Evolutionary conservation across 2,329 filamentous ascomycete genomes (phyloP).

Genomic region (Mariannaea elegans): DNA sequence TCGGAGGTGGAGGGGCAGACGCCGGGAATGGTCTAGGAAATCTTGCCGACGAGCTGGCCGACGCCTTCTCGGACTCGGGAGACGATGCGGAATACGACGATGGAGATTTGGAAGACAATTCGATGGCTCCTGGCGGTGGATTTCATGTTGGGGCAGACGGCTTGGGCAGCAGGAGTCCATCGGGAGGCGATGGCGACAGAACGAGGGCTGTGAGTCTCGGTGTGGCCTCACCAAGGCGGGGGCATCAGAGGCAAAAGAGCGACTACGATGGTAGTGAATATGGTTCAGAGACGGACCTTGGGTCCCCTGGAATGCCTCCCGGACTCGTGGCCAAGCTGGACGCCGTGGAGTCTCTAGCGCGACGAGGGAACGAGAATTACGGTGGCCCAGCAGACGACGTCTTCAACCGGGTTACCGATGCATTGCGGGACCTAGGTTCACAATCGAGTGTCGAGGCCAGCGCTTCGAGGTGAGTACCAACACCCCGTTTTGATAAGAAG

Average conservation of each 20-base stretch:
- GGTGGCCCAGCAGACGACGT: slow-evolving; percentile 72
- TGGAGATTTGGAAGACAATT: slow-evolving; percentile 47
- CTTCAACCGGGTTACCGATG: slow-evolving; percentile 73
- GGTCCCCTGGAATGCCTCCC: slow-evolving; percentile 72
- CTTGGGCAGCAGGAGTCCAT: slow-evolving; percentile 19
- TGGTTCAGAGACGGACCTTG: slow-evolving; percentile 75
- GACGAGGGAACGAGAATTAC: slow-evolving; percentile 71
- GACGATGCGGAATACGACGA: slow-evolving; percentile 64
- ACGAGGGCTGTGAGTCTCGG: slow-evolving; percentile 52
- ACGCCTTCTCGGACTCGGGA: slow-evolving; percentile 73
- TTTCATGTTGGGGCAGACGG: slow-evolving; percentile 26
- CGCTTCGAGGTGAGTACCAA: slow-evolving; percentile 68
- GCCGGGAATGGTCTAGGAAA: slow-evolving; percentile 73
- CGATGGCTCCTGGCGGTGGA: slow-evolving; percentile 18
- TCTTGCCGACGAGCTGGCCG: slow-evolving; percentile 82
- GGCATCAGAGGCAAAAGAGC: slow-evolving; percentile 62
- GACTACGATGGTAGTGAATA: slow-evolving; percentile 80
- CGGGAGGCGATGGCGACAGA: slow-evolving; percentile 33
- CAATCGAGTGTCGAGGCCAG: slow-evolving; percentile 78
- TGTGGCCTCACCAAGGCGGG: slow-evolving; percentile 54
- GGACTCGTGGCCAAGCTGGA: slow-evolving; percentile 76
- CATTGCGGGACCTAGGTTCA: slow-evolving; percentile 76
- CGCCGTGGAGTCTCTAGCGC: slow-evolving; percentile 74
- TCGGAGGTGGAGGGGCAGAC: slow-evolving; percentile 52
- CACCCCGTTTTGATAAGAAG: too few species aligned